Conservation (phyloP, 805 yeast genomes). For the Yarrowia sp. region DNA sequence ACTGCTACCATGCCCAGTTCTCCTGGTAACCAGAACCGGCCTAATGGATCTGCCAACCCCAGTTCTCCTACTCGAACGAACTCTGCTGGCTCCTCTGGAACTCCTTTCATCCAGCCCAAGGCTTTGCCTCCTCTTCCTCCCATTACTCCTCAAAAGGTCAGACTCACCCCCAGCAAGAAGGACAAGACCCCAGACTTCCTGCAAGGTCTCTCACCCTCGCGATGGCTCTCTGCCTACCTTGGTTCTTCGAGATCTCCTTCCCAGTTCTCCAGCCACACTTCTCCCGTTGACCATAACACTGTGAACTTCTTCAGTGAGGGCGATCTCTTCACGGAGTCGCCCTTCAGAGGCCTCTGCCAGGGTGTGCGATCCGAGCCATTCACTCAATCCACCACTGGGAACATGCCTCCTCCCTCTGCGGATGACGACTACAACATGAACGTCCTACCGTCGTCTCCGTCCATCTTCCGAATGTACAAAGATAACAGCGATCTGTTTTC, state of each 20-base stretch:
- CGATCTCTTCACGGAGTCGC: slow-evolving; percentile 34
- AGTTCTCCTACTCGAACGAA: slow-evolving; percentile 2
- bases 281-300: slow-evolving; percentile 17
- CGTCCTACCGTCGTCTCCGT: slow-evolving; percentile 30
- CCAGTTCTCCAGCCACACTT: slow-evolving; percentile 9
- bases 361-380: slow-evolving; percentile 26
- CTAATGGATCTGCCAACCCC: background rate
- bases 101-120: slow-evolving; percentile 29
- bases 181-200: slow-evolving; percentile 35
- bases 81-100: slow-evolving; percentile 6
- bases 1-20: slow-evolving; percentile 22
- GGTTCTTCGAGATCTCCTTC: slow-evolving; percentile 24
- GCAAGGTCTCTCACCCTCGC: slow-evolving; percentile 25
- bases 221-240: slow-evolving; percentile 32
- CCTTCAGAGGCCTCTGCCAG: slow-evolving; percentile 14
- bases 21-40: background rate
- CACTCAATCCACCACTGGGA: background rate
- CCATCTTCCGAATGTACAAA: slow-evolving; percentile 34
- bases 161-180: slow-evolving; percentile 28
- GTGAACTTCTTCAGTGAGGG: slow-evolving; percentile 28
- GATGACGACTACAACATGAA: slow-evolving; percentile 36
- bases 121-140: slow-evolving; percentile 30
- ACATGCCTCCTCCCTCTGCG: slow-evolving; percentile 33
- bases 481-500: slow-evolving; percentile 35
- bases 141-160: slow-evolving; percentile 27